Evolutionary conservation across 768 basidiomycete species (phyloP).

Genomic region (Podaxis sp.): DNA sequence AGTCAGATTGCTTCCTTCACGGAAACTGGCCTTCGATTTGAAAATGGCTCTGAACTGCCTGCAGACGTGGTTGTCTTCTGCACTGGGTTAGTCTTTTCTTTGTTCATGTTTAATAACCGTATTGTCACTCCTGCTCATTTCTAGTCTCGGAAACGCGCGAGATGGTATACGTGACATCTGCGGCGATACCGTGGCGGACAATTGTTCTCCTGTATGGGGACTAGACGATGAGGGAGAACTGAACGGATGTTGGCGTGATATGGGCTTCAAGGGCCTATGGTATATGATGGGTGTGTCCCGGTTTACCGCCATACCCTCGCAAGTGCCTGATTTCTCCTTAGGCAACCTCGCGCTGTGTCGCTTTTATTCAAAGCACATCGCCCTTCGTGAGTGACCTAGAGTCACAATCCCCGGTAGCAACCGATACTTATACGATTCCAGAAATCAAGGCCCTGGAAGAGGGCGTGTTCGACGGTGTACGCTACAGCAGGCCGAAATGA

Average conservation of each 20-base stretch:
- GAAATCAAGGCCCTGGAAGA: constrained; percentile 63
- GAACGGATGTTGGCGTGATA: constrained; percentile 46
- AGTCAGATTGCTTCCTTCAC: constrained; percentile 46
- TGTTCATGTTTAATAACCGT: background rate
- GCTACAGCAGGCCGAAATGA: constrained; percentile 12
- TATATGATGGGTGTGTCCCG: constrained; percentile 51
- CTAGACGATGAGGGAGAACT: constrained; percentile 66
- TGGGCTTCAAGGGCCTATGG: constrained; percentile 56
- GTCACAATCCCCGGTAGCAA: background rate
- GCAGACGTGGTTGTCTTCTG: constrained; percentile 62
- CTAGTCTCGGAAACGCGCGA: constrained; percentile 46
- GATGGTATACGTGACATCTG: constrained; percentile 42
- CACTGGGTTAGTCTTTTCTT: constrained; percentile 43
- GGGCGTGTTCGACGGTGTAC: constrained; percentile 32
- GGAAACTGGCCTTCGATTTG: constrained; percentile 43
- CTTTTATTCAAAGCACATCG: constrained; percentile 62
- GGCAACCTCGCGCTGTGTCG: constrained; percentile 50
- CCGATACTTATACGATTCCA: constrained; percentile 21
- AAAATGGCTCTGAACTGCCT: constrained; percentile 43
- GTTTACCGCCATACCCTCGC: background rate
- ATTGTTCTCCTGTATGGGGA: constrained; percentile 62
- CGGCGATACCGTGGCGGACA: constrained; percentile 42
- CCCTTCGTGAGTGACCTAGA: constrained; percentile 50
- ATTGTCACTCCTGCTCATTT: background rate
- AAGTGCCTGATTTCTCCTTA: constrained; percentile 17